Evolutionary conservation across 306 rosid species (phyloP), one percentile per base, ranked within the genome.

Genomic region (Aeschynomene evenia): DNA sequence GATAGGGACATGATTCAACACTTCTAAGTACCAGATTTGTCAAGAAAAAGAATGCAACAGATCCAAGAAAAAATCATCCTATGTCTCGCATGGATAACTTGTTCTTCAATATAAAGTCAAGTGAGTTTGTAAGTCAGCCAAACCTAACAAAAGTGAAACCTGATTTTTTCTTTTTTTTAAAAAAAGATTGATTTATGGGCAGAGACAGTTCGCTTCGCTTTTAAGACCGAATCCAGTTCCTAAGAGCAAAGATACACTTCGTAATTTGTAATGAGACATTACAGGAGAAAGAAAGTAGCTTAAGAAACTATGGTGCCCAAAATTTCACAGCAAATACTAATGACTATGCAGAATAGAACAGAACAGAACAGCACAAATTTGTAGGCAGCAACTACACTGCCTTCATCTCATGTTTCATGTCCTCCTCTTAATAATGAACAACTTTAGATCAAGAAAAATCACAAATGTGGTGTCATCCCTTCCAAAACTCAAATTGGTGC

Each of bases 401-500:
- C 73, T 29, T 57, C 75, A 31, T 56, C 49, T 42, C 70, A 62
- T 19, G 76, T 69, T 26, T 65, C 59, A 36, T 7, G 9, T 68
- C 45, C 69, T 62, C 71, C 71, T 49, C 72, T 69, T 31, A 48
- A 33, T 37, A 67, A 19, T 7, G n/a, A n/a, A n/a, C 59, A 72
- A 62, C 67, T 68, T 77, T 55, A 45, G 63, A 52, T 70, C 57
- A 66, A 57, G 50, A 33, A 59, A 65, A 15, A 51, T 70, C 75
- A 3, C 16, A n/a, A n/a, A n/a, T n/a, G n/a, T n/a, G n/a, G n/a
- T n/a, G 45, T 45, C 20, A 57, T 58, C 65, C 77, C 78, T 59
- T 77, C 49, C 50, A 23, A 16, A 34, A 61, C 72, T 66, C n/a
- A 24, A 77, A 75, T 72, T 31, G 52, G 72, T 33, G 68, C 42